Conservation (phyloP, 257 asterid genomes). For the Cruciata laevipes region DNA sequence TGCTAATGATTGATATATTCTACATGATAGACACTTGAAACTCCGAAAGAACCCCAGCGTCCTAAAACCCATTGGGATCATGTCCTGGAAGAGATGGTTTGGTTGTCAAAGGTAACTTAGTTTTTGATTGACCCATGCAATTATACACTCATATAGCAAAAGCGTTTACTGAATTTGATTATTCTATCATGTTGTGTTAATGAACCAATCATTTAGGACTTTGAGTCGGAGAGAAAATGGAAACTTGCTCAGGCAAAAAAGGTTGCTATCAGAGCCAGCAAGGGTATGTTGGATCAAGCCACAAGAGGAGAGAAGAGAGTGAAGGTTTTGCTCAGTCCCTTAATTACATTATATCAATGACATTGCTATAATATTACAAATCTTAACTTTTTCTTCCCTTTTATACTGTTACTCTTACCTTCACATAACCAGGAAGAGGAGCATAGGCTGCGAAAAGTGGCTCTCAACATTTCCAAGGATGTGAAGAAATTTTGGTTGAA, state of each 20-base stretch:
- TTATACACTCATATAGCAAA: background rate
- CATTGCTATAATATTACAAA: background rate
- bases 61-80: conserved; percentile 98
- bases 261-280: conserved; percentile 94
- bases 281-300: conserved; percentile 92
- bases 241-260: conserved; percentile 92
- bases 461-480: conserved; percentile 84
- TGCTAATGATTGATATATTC: conserved; percentile 15
- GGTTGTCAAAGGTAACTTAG: conserved; percentile 77
- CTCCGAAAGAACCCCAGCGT: conserved; percentile 90
- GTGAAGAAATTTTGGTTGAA: conserved; percentile 95
- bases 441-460: conserved; percentile 77
- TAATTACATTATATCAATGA: conserved; percentile 9
- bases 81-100: conserved; percentile 98
- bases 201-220: conserved; percentile 52
- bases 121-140: conserved; percentile 5
- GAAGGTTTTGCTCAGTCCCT: conserved; percentile 41
- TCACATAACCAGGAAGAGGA: conserved; percentile 69
- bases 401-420: background rate
- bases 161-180: background rate
- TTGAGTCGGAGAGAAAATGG: conserved; percentile 99
- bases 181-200: conserved; percentile 15
- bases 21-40: conserved; percentile 67
- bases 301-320: conserved; percentile 94
- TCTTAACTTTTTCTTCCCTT: background rate